phyloP scores from a whole-genome alignment of 306 rosid species.

The Prunus davidiana region DNA sequence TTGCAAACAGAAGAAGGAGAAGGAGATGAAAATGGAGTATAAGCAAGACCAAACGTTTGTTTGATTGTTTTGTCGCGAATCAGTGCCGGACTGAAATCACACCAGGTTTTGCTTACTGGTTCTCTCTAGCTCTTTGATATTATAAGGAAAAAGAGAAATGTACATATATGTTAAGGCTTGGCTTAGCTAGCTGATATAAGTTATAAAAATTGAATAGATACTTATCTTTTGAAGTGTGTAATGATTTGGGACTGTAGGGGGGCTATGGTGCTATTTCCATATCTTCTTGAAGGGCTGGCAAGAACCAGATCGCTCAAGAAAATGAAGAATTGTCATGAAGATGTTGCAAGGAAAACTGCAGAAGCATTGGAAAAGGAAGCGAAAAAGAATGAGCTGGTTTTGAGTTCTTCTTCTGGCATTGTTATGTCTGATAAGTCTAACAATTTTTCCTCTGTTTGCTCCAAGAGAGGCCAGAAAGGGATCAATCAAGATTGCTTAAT shows the following conservation, averaged over 20 bases:
- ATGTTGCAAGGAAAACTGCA: conserved; percentile 47
- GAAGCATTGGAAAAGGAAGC: conserved; percentile 73
- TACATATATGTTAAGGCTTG: background rate
- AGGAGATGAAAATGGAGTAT: conserved; percentile 24
- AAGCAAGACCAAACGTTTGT: conserved; percentile 27
- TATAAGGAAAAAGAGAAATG: no score
- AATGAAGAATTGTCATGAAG: conserved; percentile 25
- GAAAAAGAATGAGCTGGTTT: conserved; percentile 55
- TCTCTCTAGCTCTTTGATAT: no score
- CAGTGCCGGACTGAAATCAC: background rate
- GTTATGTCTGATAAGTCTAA: conserved; percentile 49
- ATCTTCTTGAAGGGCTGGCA: conserved; percentile 54
- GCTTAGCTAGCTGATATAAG: background rate
- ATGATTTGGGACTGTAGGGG: conserved; percentile 6
- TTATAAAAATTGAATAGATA: no score
- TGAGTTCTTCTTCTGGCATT: conserved; percentile 59
- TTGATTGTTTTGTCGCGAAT: conserved; percentile 3
- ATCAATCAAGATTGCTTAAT: conserved; percentile 66
- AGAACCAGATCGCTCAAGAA: conserved; percentile 49
- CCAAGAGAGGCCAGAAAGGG: conserved; percentile 78
- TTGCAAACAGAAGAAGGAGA: no score
- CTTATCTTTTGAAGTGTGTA: background rate
- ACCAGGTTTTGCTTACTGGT: no score
- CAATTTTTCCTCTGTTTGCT: conserved; percentile 50
- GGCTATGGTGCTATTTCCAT: conserved; percentile 62